Evolutionary conservation across 1,284 basidiomycete species (phyloP), one percentile per base, ranked within the genome.

Genomic region (Fomitopsis betulina): DNA sequence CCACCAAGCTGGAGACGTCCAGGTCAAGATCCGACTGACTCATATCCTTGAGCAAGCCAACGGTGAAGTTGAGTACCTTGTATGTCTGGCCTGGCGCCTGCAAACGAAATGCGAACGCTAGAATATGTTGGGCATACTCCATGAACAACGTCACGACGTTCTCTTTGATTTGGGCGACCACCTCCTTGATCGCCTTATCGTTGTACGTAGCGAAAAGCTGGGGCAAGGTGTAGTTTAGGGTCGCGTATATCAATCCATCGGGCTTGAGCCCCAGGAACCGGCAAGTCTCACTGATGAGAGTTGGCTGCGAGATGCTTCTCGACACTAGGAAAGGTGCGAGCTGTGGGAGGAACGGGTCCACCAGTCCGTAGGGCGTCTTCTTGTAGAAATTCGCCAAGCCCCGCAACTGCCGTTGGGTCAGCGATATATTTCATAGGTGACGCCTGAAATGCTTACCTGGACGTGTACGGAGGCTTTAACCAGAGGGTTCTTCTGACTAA

Each of bases 31-130:
- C 67, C 23, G 61, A 57, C 10, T 63, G 65, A 4, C 76, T 76
- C 2, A 76, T 76, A 35, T 72, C 66, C 17, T 70, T 76, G 30
- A 91, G 69, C 19, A 81, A 68, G 35, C 79, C 74, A 30, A 86
- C 69, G 35, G 94, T 79, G 63, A 93, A 93, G 0, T 75, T 70
- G 25, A 95, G 70, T 0, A 81, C 82, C 57, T 78, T 77, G 25
- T 81, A 79, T 1, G 84, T 85, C 60, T 81, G 76, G 0, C 73
- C 74, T 4, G 79, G 72, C 4, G 76, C 78, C 21, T 81, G 76
- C 12, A 88, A 74, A 56, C 90, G 79, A 68, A 93, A 91, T 1
- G 90, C 77, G 61, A 87, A 78, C 1, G 91, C 85, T 7, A 96
- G 78, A 40, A 94, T 85, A n/a, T 80, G 71, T 33, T 85, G 78